Evolutionary conservation across 2,329 filamentous ascomycete species (phyloP), one percentile per base, ranked within the genome.

Genomic region (Cercospora sp.): DNA sequence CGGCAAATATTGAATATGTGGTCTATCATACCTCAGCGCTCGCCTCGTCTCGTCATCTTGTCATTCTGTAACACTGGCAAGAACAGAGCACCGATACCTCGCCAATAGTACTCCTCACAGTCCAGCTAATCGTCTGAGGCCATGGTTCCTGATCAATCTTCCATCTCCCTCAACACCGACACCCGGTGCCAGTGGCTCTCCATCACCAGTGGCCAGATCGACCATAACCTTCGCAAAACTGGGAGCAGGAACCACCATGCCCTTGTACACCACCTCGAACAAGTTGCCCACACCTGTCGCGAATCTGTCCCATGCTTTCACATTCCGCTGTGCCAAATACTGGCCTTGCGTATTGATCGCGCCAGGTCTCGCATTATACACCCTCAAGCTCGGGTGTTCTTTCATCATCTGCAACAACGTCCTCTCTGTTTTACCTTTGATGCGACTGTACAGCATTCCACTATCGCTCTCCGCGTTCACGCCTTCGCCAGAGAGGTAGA

Each of bases 351-450:
- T 69, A 72, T 93, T 90, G 10, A 93, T 85, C 7, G 80, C 84
- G 0, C 75, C 86, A 0, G 90, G 89, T 0, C 91, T 84, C 6
- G 89, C 80, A 10, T 84, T 87, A 72, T 86, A 85, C 1, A 86
- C 82, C 31, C 81, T 82, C 64, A 92, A 82, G 6, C 79, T 77
- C 0, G 83, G 79, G 55, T 81, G 82, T 70, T 75, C 69, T 31
- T 80, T 78, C 13, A 79, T 76, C 13, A 92, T 77, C 0, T 83
- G 82, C 1, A 89, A 82, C 1, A 94, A 82, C 1, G 81, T 78
- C 1, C 82, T 71, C 78, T 94, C 91, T 0, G 87, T 85, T 75
- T 88, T 83, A 12, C 91, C 91, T 77, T 94, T 93, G 65, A 91
- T 83, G 12, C 84, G 81, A 1, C 82, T 88, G 73, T 87, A 93